phyloP scores from a whole-genome alignment of 306 rosid species.

The Vachellia collinsii region DNA sequence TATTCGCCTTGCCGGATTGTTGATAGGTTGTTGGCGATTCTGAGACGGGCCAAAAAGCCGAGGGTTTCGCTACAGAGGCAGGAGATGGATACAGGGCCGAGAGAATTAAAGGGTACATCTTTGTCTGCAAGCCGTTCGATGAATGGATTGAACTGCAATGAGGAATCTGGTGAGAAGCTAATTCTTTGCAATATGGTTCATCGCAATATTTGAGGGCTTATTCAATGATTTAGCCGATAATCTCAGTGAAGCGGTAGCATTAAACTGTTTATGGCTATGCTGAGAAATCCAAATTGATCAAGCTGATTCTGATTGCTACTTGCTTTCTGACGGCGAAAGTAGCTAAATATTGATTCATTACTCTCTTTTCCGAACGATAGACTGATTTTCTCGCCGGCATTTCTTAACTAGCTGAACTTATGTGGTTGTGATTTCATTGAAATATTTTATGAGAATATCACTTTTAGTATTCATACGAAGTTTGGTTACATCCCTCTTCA shows the following conservation, averaged over 20 bases:
- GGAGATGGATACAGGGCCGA: conserved; percentile 24
- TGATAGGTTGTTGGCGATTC: conserved; percentile 51
- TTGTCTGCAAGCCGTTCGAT: conserved; percentile 32
- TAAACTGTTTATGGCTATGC: background rate
- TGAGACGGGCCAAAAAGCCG: conserved; percentile 44
- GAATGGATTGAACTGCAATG: conserved; percentile 26
- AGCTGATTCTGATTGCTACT: background rate
- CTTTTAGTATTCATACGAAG: conserved; percentile 2
- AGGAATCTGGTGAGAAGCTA: conserved; percentile 50
- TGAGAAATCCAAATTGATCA: background rate
- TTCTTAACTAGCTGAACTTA: background rate
- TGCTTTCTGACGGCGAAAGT: conserved; percentile 11
- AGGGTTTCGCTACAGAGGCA: conserved; percentile 28
- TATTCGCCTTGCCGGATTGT: conserved; percentile 58
- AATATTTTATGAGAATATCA: background rate
- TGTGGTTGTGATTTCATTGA: background rate
- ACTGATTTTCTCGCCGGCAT: conserved; percentile 2
- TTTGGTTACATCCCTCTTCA: conserved; percentile 4
- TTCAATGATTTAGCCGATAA: background rate
- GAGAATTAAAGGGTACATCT: conserved; percentile 18
- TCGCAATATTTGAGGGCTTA: background rate
- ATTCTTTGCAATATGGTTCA: conserved; percentile 5
- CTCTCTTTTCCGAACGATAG: background rate
- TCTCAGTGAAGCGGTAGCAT: background rate
- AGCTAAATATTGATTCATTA: background rate